phyloP scores from a whole-genome alignment of 495 filamentous ascomycete species.

The Tuber indicum region DNA sequence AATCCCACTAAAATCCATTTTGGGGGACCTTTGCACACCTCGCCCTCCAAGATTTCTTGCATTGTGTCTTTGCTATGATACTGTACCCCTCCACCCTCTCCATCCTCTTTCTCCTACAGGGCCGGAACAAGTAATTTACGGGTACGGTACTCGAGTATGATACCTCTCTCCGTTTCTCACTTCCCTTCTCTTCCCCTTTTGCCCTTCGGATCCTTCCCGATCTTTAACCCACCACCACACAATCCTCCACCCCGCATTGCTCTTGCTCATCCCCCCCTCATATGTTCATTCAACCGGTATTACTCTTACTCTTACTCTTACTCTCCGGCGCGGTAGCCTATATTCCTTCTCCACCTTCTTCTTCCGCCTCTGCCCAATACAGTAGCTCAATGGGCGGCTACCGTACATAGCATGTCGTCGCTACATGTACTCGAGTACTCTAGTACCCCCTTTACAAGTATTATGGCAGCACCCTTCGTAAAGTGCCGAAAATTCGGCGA shows the following conservation, averaged over 20 bases:
- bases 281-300: not conserved
- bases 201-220: not conserved
- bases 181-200: not conserved
- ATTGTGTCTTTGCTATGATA: too few relatives aligned
- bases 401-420: not conserved
- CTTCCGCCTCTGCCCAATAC: not conserved
- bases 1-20: not conserved
- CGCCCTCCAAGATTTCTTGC: too few relatives aligned
- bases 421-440: not conserved
- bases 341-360: not conserved
- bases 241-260: not conserved
- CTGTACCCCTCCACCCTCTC: too few relatives aligned
- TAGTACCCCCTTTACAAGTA: not conserved
- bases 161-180: not conserved
- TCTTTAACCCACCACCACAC: not conserved
- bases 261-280: not conserved
- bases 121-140: not conserved
- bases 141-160: too few relatives aligned
- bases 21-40: not conserved
- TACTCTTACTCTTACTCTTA: not conserved
- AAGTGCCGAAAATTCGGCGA: not conserved
- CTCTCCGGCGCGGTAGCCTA: not conserved
- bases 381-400: not conserved
- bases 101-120: not conserved
- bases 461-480: not conserved